A percentile compares a stretch with the other conserved stretches of the same genome.
Evolutionary conservation across 345 rosid genomes (phyloP).

Genomic region (Theobroma cacao): DNA sequence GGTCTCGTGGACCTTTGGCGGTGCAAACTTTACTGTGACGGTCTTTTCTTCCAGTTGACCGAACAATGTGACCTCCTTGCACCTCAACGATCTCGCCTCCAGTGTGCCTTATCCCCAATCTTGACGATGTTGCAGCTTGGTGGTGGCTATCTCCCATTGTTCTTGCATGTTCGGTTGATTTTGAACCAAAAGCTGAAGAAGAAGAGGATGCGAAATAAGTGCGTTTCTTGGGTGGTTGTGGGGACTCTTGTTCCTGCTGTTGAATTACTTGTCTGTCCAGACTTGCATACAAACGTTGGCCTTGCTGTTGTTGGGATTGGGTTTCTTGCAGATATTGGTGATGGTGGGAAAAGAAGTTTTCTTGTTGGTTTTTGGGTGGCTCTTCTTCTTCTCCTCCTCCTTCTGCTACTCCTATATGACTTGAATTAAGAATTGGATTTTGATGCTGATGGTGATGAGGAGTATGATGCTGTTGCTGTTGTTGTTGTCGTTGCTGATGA

Average conservation of each 20-base stretch:
- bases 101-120: conserved; percentile 49
- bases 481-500: conserved; percentile 40
- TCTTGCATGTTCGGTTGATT: conserved; percentile 46
- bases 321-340: conserved; percentile 20
- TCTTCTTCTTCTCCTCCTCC: conserved; percentile 3
- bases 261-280: conserved; percentile 18
- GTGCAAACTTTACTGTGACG: conserved; percentile 96
- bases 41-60: conserved; percentile 82
- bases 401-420: neutral
- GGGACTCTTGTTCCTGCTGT: conserved; percentile 24
- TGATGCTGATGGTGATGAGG: conserved; percentile 16
- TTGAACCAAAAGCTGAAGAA: conserved; percentile 27
- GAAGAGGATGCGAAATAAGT: conserved; percentile 28
- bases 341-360: neutral
- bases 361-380: neutral
- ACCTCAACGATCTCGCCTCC: conserved; percentile 84
- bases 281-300: conserved; percentile 30
- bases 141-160: conserved; percentile 49
- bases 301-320: conserved; percentile 24
- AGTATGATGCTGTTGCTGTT: too few relatives aligned
- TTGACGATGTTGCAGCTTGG: conserved; percentile 45
- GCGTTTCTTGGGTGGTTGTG: conserved; percentile 41
- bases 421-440: neutral
- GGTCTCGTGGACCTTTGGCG: conserved; percentile 90
- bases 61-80: conserved; percentile 93